Percentiles rank a stretch among this genome's conserved stretches.
Conservation (phyloP, 2,329 filamentous ascomycete genomes). For the Lecanoromycetidae sp. region DNA sequence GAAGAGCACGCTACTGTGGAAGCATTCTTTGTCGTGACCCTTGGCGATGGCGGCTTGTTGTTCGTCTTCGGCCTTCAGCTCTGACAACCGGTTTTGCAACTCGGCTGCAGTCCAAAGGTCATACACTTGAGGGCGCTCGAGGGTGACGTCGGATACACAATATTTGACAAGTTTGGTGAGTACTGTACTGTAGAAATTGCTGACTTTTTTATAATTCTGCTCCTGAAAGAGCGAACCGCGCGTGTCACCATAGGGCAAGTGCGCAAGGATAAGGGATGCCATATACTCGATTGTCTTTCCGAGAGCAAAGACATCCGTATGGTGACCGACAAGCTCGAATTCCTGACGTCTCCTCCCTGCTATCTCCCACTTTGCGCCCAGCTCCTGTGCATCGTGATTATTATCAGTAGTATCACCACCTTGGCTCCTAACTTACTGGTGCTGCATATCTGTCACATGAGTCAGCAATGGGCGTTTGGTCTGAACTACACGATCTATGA, state of each 20-base stretch:
- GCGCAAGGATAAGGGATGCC: neutral
- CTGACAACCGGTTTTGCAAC: neutral
- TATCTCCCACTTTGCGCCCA: neutral
- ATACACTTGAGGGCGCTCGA: neutral
- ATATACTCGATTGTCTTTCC: conserved; percentile 2
- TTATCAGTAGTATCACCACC: neutral
- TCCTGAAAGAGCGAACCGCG: neutral
- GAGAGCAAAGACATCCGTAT: conserved; percentile 14
- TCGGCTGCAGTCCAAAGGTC: neutral
- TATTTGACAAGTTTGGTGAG: neutral
- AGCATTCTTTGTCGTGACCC: neutral
- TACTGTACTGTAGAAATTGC: neutral
- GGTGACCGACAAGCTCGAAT: conserved; percentile 8
- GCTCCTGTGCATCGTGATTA: neutral
- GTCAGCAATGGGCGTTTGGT: too few species aligned
- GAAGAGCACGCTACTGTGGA: conserved; percentile 13
- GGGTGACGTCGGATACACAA: neutral
- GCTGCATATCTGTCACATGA: neutral
- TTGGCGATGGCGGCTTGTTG: neutral
- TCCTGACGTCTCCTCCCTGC: neutral
- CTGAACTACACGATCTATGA: too few species aligned
- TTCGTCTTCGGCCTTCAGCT: neutral
- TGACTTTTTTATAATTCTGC: neutral
- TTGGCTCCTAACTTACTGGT: neutral
- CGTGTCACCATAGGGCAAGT: neutral